Evolutionary conservation across 352 stramenopile species (phyloP).

Genomic region (Globisporangium rhizosaccharum): DNA sequence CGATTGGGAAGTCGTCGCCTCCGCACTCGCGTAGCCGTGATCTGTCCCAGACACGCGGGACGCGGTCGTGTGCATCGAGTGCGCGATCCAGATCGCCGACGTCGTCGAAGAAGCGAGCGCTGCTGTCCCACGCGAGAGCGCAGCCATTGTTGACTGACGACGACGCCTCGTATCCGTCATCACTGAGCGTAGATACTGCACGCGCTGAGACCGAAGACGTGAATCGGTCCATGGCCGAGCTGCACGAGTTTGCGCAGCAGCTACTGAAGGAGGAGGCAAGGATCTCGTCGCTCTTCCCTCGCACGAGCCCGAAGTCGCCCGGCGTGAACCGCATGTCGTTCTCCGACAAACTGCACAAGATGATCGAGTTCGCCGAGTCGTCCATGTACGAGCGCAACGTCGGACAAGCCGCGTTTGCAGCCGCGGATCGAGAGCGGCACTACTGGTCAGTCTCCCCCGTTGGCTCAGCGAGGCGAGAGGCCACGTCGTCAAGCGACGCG

Average conservation of each 20-base stretch:
- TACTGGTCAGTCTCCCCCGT: not conserved
- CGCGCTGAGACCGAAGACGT: conserved; percentile 2
- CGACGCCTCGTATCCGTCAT: not conserved
- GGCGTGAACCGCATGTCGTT: conserved; percentile 61
- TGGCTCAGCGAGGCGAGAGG: not conserved
- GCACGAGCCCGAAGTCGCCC: conserved; percentile 40
- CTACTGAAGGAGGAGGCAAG: conserved; percentile 47
- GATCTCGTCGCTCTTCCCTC: conserved; percentile 44
- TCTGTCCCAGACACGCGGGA: not conserved
- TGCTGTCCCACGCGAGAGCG: not conserved
- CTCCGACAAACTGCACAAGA: conserved; percentile 72
- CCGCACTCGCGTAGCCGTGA: not conserved
- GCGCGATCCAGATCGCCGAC: conserved; percentile 2
- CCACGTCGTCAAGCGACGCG: not conserved
- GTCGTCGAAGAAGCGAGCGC: not conserved
- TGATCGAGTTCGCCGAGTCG: conserved; percentile 73
- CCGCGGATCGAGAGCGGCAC: not conserved
- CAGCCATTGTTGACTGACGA: not conserved
- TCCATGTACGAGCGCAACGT: conserved; percentile 46
- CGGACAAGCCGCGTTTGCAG: not conserved
- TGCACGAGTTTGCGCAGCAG: conserved; percentile 59
- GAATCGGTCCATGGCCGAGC: conserved; percentile 39
- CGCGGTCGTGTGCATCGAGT: not conserved
- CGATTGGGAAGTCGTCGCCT: not conserved
- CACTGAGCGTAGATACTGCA: not conserved